Evolutionary conservation across 768 basidiomycete species (phyloP).

Genomic region (Mycena leptocephala): DNA sequence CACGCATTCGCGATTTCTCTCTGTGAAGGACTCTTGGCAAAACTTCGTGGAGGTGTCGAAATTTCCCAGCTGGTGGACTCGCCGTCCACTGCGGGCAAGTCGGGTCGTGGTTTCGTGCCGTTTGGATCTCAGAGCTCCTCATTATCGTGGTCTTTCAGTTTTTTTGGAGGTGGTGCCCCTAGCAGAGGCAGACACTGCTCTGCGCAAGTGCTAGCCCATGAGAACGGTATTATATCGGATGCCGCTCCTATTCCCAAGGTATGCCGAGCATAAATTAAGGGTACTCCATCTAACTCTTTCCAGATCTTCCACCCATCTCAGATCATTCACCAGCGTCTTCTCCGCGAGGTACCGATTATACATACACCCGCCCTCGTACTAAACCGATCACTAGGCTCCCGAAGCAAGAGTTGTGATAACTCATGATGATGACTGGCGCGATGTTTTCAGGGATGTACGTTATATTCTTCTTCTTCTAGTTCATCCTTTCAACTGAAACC

Average conservation of each 20-base stretch:
- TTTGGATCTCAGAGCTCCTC: background rate
- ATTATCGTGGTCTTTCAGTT: background rate
- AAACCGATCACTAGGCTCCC: background rate
- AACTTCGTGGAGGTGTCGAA: slow-evolving; percentile 8
- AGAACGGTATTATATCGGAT: background rate
- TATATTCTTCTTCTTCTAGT: background rate
- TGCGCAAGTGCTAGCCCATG: background rate
- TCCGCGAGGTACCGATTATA: too few species aligned
- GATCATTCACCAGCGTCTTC: too few species aligned
- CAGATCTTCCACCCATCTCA: background rate
- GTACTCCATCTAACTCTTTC: too few species aligned
- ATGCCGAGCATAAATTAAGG: background rate
- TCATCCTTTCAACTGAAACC: background rate
- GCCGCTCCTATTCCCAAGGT: background rate
- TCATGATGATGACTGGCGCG: slow-evolving; percentile 22
- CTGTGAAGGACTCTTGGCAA: slow-evolving; percentile 4
- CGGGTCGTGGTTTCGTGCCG: background rate
- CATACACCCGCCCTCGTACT: background rate
- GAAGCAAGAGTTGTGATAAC: slow-evolving; percentile 7
- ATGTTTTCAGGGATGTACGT: background rate
- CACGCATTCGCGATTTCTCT: slow-evolving; percentile 25
- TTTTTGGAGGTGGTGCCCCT: background rate
- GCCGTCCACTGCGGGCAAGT: background rate
- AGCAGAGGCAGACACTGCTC: background rate
- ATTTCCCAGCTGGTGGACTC: background rate